Evolutionary conservation across 768 basidiomycete genomes (phyloP).

Genomic region (Podaxis sp.): DNA sequence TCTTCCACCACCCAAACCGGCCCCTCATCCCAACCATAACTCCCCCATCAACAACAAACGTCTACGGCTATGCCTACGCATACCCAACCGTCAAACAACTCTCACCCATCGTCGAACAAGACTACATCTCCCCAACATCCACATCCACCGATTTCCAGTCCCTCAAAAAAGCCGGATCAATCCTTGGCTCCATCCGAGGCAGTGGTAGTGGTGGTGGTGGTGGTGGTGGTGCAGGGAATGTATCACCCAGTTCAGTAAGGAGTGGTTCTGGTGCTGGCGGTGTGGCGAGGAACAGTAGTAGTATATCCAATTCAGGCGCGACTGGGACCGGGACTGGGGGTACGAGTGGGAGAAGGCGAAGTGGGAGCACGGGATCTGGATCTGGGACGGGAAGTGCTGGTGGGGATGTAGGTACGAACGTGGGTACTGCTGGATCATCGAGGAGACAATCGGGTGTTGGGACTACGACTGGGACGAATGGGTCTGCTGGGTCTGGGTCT

Average conservation of each 20-base stretch:
- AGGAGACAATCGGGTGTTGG: background rate
- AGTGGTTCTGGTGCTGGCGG: background rate
- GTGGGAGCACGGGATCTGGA: background rate
- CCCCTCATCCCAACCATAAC: slow-evolving; percentile 8
- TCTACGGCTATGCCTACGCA: slow-evolving; percentile 30
- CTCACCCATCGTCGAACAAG: slow-evolving; percentile 64
- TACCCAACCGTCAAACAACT: slow-evolving; percentile 41
- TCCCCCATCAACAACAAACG: slow-evolving; percentile 22
- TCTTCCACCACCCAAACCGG: background rate
- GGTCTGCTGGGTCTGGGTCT: background rate
- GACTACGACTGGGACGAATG: background rate
- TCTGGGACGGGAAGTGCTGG: background rate
- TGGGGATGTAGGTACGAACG: background rate
- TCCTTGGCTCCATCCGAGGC: slow-evolving; percentile 1
- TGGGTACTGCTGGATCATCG: background rate
- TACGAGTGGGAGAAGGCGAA: background rate
- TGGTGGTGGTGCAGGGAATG: no score
- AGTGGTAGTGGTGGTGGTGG: background rate
- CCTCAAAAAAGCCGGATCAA: slow-evolving; percentile 13
- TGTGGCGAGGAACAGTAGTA: background rate
- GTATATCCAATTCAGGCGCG: background rate
- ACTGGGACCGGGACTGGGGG: background rate
- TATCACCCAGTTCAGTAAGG: no score
- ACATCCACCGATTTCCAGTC: slow-evolving; percentile 13
- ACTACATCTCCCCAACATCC: slow-evolving; percentile 49